Evolutionary conservation across 441 rosid species (phyloP), one percentile per base, ranked within the genome.

Genomic region (Francoa sonchifolia): DNA sequence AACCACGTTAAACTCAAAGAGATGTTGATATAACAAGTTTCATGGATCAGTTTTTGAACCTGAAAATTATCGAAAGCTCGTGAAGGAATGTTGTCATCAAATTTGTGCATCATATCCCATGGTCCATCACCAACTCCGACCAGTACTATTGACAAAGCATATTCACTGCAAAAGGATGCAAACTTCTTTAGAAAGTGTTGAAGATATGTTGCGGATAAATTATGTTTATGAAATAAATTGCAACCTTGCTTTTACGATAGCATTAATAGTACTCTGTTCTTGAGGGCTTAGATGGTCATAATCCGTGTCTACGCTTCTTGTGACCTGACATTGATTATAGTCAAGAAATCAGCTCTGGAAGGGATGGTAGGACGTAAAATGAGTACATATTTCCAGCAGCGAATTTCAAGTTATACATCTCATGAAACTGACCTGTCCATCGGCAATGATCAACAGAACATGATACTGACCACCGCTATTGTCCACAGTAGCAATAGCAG

Each of bases 91-190:
- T 61, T 50, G 25, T 61, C 54, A 0, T 61, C 67, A 16, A 49
- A 55, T 38, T 55, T 50, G 8, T 39, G 52, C 67, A 61, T 55
- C 54, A 46, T 50, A 39, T 54, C 66, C 66, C 60, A 60, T 0
- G 65, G 65, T 20, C 65, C 65, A 1, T 60, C 60, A 20, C 61
- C 67, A 1, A 62, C 67, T 38, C 67, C 62, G 4, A 62, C 67
- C 36, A 62, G 13, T 3, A 62, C 52, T 0, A 62, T 47, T 34
- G 67, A 62, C 33, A 62, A 42, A 3, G 67, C 55, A 33, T 51
- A 48, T 13, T 57, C 31, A 20, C 59, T 57, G 47, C 3, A 47
- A 34, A 8, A 8, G 1, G 11, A 17, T 20, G 22, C 10, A 48
- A 2, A 27, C 2, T n/a, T 19, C 33, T 38, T 55, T 33, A 26